Evolutionary conservation across 1,139 yeast genomes (phyloP).

Genomic region (Blastobotrys illinoisensis): DNA sequence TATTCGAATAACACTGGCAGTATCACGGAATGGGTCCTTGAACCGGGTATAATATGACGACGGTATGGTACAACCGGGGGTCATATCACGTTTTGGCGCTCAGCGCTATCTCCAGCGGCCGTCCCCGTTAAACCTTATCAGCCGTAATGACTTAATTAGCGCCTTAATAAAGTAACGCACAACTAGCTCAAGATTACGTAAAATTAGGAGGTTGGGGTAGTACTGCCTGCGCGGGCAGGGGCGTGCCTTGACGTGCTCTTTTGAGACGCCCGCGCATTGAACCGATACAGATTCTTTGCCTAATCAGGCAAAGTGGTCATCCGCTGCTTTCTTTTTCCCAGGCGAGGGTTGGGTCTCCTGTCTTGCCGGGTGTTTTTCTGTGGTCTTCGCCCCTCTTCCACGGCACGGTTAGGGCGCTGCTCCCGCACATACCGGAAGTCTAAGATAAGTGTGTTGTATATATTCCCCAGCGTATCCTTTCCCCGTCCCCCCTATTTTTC

Average conservation of each 20-base stretch:
- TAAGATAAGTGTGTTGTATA: not conserved
- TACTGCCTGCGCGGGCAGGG: not conserved
- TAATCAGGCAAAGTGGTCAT: not conserved
- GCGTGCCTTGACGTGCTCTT: not conserved
- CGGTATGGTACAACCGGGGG: not conserved
- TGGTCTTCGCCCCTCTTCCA: not conserved
- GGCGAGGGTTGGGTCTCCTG: not conserved
- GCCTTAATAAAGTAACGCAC: too few species aligned
- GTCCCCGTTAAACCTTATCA: not conserved
- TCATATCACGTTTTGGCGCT: not conserved
- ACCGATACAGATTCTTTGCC: not conserved
- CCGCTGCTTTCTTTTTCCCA: not conserved
- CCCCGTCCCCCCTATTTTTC: not conserved
- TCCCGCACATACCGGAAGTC: not conserved
- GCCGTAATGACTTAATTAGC: not conserved
- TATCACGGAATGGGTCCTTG: not conserved
- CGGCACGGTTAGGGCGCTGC: not conserved
- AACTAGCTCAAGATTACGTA: not conserved
- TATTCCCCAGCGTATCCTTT: not conserved
- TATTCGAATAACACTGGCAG: too few species aligned
- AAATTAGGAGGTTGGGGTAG: not conserved
- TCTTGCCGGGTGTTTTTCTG: not conserved
- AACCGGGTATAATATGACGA: not conserved
- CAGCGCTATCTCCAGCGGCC: not conserved
- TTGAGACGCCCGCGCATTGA: not conserved